Conservation (phyloP, 495 filamentous ascomycete species). For the Penicillium ucsense region DNA sequence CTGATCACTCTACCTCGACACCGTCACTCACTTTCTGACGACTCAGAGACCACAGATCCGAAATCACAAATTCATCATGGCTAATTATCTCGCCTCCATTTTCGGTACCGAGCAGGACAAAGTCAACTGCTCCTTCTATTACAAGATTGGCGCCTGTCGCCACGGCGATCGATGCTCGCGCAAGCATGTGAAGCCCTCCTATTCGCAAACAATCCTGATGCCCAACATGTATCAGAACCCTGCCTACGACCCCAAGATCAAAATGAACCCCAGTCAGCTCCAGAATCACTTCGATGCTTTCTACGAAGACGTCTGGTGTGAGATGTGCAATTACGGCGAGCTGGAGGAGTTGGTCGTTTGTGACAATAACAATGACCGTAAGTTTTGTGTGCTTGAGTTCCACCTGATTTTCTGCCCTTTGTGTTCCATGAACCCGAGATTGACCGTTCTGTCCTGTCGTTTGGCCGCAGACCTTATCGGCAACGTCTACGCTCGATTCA, state of each 20-base stretch:
- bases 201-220: slow-evolving; percentile 93
- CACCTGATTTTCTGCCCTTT: not conserved
- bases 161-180: slow-evolving; percentile 96
- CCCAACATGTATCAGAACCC: slow-evolving; percentile 99
- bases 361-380: slow-evolving; percentile 95
- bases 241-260: slow-evolving; percentile 91
- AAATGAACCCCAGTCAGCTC: slow-evolving; percentile 88
- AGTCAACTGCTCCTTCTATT: slow-evolving; percentile 76
- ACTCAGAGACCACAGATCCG: not conserved
- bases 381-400: slow-evolving; percentile 29
- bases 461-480: slow-evolving; percentile 70
- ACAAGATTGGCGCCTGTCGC: slow-evolving; percentile 97
- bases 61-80: slow-evolving; percentile 38
- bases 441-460: slow-evolving; percentile 7
- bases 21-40: not conserved
- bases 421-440: not conserved
- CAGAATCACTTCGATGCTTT: slow-evolving; percentile 99
- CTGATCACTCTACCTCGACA: not conserved
- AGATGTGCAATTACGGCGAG: slow-evolving; percentile 93
- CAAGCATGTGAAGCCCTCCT: slow-evolving; percentile 98
- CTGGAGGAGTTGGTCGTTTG: slow-evolving; percentile 83
- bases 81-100: slow-evolving; percentile 98
- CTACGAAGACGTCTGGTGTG: slow-evolving; percentile 99
- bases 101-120: slow-evolving; percentile 99
- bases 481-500: slow-evolving; percentile 99